Evolutionary conservation across 306 rosid genomes (phyloP), one percentile per base, ranked within the genome.

Genomic region (Biancaea sappan): DNA sequence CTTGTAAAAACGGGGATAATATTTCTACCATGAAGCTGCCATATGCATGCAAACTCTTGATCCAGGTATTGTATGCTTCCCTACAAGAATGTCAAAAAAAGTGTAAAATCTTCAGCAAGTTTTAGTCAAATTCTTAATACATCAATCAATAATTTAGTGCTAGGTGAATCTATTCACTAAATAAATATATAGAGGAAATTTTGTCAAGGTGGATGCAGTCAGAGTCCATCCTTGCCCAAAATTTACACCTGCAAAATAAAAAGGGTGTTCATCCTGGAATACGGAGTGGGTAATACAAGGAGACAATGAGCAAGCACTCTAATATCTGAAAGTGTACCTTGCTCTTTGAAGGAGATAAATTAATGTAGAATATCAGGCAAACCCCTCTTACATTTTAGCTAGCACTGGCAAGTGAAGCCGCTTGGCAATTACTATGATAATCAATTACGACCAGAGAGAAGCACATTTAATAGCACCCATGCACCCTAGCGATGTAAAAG

Each of bases 11-110:
- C 26, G 96, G 97, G 57, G 90, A 91, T n/a, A 85, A 84, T 29
- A 88, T 94, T 37, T 94, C 91, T 24, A 87, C 89, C 59, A 73
- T 90, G 93, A 90, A 88, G 79, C 88, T 94, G 37, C 97, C 98
- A n/a, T 94, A 94, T 72, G 95, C 98, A 19, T 94, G 98, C 93
- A 94, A 91, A 81, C 97, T 94, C 80, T 83, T 94, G 77, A 86
- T 94, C 74, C 97, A 94, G 94, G 97, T 93, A 71, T 76, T 7
- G 37, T 46, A 58, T 53, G 6, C 63, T 60, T 3, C 53, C 34
- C 4, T 48, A 46, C 69, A 58, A 32, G 57, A 22, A 40, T 46
- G 2, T 62, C 41, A 3, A n/a, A n/a, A n/a, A n/a, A 15, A 6
- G 13, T 4, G 28, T 50, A 47, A 35, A 31, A 41, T 56, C 37